Conservation (phyloP, 495 filamentous ascomycete genomes). For the Tuber umbilicatum region DNA sequence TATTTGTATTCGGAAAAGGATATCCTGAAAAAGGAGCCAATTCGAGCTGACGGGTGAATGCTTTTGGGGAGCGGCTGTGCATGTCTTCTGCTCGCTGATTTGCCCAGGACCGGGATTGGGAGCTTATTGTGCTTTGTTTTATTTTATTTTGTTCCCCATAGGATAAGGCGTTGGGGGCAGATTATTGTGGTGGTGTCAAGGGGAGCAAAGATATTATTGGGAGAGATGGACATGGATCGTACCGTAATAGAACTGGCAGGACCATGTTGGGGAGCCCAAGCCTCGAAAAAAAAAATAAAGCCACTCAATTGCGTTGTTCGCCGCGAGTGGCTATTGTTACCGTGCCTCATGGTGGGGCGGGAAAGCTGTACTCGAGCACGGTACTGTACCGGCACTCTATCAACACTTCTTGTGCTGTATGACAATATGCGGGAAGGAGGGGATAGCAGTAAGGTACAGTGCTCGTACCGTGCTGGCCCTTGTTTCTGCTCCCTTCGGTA, state of each 20-base stretch:
- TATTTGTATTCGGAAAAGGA: background rate
- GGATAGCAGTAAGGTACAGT: constrained; percentile 5
- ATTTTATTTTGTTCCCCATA: background rate
- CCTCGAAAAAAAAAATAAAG: constrained; percentile 12
- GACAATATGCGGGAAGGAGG: constrained; percentile 15
- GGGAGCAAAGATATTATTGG: background rate
- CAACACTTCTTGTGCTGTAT: constrained; percentile 20
- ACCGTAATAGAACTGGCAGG: too few relatives aligned
- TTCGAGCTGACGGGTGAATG: background rate
- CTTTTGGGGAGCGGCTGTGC: background rate
- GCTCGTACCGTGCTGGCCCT: constrained; percentile 8
- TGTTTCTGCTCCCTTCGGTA: background rate
- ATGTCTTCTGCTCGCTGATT: background rate
- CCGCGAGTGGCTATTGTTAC: background rate
- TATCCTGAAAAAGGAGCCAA: background rate
- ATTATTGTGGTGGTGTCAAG: background rate
- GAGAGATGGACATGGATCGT: background rate
- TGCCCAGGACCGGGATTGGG: background rate
- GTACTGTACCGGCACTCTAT: background rate
- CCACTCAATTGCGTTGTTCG: constrained; percentile 17
- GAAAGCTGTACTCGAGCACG: background rate
- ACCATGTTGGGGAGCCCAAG: constrained; percentile 9
- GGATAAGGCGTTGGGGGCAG: background rate
- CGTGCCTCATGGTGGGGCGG: background rate
- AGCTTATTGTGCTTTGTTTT: background rate